Evolutionary conservation across 768 basidiomycete genomes (phyloP), one percentile per base, ranked within the genome.

Genomic region (Russula vinacea): DNA sequence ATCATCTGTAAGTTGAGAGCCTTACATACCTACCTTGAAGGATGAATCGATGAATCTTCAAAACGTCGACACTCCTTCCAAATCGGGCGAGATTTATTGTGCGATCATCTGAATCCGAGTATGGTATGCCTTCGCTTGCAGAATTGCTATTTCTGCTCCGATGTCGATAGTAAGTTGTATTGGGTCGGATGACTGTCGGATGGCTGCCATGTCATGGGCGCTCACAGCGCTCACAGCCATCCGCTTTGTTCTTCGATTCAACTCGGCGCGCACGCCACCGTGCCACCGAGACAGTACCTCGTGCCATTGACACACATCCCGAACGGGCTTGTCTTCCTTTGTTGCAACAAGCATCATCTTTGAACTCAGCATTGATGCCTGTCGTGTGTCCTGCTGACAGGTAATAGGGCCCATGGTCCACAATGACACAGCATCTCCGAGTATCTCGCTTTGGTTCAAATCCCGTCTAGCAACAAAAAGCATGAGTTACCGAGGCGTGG

Each of bases 111-210:
- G 49, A 13, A 53, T 53, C 33, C 52, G 33, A 53, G 33, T 37
- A 22, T 16, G 24, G 47, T n/a, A 58, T 39, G 42, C 42, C 22
- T 16, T 17, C 32, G 44, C 6, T 47, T 29, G 32, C 26, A 37
- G 63, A 40, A 29, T 16, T 49, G n/a, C 62, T 44, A 54, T 22
- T 49, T 64, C 58, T 64, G 53, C 22, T 64, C 53, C 58, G 62
- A 52, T 45, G 52, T 45, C 52, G 44, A 64, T 45, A 54, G n/a
- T 53, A 40, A 33, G 24, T 52, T 35, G 22, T 59, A 37, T 49
- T 45, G 17, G 42, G 24, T 22, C 17, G 52, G 44, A 29, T 32
- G 10, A 19, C 44, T 10, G 44, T n/a, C 29, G 29, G 29, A 29
- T 29, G 44, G 44, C n/a, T 13, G 22, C 22, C 11, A 47, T 35